Percentiles rank a stretch among this genome's conserved stretches.
phyloP scores from a whole-genome alignment of 2,329 filamentous ascomycete genomes.

The Rutstroemia sp. region DNA sequence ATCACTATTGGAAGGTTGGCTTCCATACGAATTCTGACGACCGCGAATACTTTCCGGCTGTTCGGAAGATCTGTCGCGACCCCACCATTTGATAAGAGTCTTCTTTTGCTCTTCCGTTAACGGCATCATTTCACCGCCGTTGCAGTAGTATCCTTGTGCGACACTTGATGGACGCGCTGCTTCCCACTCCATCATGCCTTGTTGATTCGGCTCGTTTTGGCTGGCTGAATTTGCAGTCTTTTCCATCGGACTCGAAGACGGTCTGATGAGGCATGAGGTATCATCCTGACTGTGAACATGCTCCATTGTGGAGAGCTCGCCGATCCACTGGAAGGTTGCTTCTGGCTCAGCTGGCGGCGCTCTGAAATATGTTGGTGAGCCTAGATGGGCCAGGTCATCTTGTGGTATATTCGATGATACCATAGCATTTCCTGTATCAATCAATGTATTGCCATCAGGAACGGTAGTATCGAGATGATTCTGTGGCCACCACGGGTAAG shows the following conservation, averaged over 20 bases:
- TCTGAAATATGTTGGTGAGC: not conserved
- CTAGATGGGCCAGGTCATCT: not conserved
- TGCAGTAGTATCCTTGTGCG: slow-evolving; percentile 1
- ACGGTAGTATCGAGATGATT: not conserved
- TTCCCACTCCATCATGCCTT: slow-evolving; percentile 7
- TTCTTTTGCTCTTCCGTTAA: slow-evolving; percentile 6
- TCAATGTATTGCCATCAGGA: not conserved
- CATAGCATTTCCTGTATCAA: not conserved
- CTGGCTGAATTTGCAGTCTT: not conserved
- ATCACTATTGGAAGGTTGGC: not conserved
- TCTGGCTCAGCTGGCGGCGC: too few relatives aligned
- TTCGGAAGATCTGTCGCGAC: slow-evolving; percentile 9
- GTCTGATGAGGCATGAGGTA: not conserved
- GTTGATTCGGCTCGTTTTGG: not conserved
- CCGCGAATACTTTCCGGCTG: slow-evolving; percentile 2
- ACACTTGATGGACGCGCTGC: slow-evolving; percentile 3
- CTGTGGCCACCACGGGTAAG: not conserved
- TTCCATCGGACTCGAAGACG: slow-evolving; percentile 9
- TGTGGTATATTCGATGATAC: not conserved
- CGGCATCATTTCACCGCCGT: not conserved
- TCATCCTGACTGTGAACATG: not conserved
- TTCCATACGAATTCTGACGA: slow-evolving; percentile 4
- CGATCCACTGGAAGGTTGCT: not conserved
- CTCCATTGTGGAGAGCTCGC: not conserved
- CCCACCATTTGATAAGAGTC: slow-evolving; percentile 9